These are phyloP conservation scores for Pleurotus tuber-regium DNA, from an alignment of 768 basidiomycete genomes.

Conservation along the genomic window DNA sequence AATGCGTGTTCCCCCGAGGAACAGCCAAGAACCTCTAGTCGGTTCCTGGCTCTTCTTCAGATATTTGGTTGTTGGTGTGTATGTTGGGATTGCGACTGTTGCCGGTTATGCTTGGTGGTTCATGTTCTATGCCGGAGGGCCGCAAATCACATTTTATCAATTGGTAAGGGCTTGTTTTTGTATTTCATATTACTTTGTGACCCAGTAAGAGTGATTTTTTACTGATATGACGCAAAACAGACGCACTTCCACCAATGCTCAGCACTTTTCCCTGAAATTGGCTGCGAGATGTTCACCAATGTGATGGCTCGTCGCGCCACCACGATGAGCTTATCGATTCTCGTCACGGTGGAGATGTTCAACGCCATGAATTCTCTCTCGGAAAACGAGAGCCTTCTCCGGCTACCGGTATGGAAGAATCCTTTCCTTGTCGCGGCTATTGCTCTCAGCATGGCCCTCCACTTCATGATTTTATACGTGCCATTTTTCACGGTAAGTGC, in stretches of 20 bases:
- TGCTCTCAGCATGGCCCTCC: slow-evolving; percentile 86
- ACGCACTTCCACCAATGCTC: slow-evolving; percentile 96
- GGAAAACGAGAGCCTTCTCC: slow-evolving; percentile 91
- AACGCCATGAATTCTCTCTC: slow-evolving; percentile 98
- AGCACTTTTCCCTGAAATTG: slow-evolving; percentile 79
- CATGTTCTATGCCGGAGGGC: slow-evolving; percentile 84
- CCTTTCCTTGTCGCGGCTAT: slow-evolving; percentile 89
- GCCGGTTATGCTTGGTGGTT: slow-evolving; percentile 99
- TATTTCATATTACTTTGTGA: no score
- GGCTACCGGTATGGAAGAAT: slow-evolving; percentile 92
- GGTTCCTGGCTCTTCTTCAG: slow-evolving; percentile 95
- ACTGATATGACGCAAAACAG: slow-evolving; percentile 37
- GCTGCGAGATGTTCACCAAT: slow-evolving; percentile 95
- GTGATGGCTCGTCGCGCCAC: slow-evolving; percentile 83
- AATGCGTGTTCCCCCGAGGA: slow-evolving; percentile 92
- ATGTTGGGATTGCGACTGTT: slow-evolving; percentile 94
- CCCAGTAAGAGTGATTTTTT: no score
- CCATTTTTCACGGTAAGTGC: slow-evolving; percentile 88
- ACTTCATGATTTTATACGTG: slow-evolving; percentile 94
- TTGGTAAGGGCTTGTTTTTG: slow-evolving; percentile 52
- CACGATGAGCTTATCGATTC: slow-evolving; percentile 94
- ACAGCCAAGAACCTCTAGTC: slow-evolving; percentile 87
- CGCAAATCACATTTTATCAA: slow-evolving; percentile 91
- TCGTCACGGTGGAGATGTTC: slow-evolving; percentile 97
- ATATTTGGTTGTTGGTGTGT: slow-evolving; percentile 90